phyloP scores from a whole-genome alignment of 163 green algal species.

The Trebouxia gelatinosa region DNA sequence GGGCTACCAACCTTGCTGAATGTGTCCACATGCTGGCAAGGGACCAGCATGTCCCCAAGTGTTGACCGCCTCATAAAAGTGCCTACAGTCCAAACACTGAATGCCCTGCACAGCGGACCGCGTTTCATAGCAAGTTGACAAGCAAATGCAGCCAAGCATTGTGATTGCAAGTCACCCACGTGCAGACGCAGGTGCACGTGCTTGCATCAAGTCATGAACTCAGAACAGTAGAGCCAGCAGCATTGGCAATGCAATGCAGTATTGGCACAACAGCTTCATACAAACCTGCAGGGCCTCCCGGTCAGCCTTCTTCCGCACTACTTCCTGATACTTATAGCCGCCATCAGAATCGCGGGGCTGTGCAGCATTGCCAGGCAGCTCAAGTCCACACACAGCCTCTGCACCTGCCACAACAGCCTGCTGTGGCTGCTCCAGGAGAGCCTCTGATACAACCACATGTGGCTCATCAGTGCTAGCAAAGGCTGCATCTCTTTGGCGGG shows the following conservation, averaged over 20 bases:
- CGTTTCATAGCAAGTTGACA: no score
- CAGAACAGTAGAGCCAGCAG: no score
- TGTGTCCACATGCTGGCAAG: slow-evolving; percentile 43
- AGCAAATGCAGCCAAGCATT: no score
- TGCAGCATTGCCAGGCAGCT: background rate
- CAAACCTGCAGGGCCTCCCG: slow-evolving; percentile 48
- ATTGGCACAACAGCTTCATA: no score
- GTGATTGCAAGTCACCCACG: no score
- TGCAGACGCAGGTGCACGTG: no score
- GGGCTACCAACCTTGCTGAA: background rate
- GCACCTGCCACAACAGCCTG: no score
- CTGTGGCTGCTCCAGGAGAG: no score
- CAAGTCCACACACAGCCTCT: no score
- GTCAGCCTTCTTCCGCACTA: slow-evolving; percentile 54
- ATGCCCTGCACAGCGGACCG: slow-evolving; percentile 43
- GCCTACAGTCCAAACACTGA: slow-evolving; percentile 58
- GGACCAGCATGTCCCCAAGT: slow-evolving; percentile 46
- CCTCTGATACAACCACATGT: no score
- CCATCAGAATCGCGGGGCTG: background rate
- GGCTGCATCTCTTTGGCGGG: background rate
- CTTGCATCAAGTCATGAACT: no score
- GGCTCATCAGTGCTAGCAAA: slow-evolving; percentile 9
- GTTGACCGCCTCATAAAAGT: slow-evolving; percentile 60
- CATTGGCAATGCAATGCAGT: no score
- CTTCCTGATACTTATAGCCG: slow-evolving; percentile 58